Evolutionary conservation across 1,284 basidiomycete genomes (phyloP), one percentile per base, ranked within the genome.

Genomic region (Ganoderma meredithae): DNA sequence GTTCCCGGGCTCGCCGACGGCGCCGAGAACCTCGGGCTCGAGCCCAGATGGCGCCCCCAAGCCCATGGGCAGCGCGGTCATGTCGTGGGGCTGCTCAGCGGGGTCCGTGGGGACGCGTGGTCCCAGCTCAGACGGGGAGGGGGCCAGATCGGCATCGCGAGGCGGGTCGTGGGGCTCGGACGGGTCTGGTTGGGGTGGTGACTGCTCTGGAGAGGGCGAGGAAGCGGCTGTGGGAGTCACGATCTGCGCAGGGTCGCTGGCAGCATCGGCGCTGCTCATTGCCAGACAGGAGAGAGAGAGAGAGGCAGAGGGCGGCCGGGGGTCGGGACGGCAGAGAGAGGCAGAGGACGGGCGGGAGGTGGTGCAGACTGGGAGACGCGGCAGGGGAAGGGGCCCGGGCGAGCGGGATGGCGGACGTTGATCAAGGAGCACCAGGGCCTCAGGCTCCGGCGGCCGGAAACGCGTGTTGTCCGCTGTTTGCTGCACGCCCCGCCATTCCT

Each of bases 261-360:
- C 76, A 77, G 76, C 77, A 70, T 75, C 69, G 65, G 74, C 73
- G 74, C 76, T 77, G 76, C 76, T 78, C 77, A 78, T 78, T 75
- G 74, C 76, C 72, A 65, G 73, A 62, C 66, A 66, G 40, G 33
- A 56, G 6, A 59, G 68, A 9, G 36, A 36, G 36, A 69, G 33
- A 56, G 2, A 59, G 68, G 6, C 3, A 7, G 36, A 69, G 60
- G 74, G 68, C 70, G 66, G 70, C 68, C 68, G 52, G 63, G 31
- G 19, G 31, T 47, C 27, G 47, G 47, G 39, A 56, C 40, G 43
- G 55, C 36, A 25, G 31, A 19, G 62, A 55, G 9, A 55, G 59
- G 43, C 31, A 60, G 55, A 33, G 66, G 61, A 56, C 40, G 65
- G 65, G 56, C 19, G 44, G 68, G 52, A 63, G 40, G 56, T 49